phyloP scores from a whole-genome alignment of 495 filamentous ascomycete genomes.

The Aspergillus avenaceus region DNA sequence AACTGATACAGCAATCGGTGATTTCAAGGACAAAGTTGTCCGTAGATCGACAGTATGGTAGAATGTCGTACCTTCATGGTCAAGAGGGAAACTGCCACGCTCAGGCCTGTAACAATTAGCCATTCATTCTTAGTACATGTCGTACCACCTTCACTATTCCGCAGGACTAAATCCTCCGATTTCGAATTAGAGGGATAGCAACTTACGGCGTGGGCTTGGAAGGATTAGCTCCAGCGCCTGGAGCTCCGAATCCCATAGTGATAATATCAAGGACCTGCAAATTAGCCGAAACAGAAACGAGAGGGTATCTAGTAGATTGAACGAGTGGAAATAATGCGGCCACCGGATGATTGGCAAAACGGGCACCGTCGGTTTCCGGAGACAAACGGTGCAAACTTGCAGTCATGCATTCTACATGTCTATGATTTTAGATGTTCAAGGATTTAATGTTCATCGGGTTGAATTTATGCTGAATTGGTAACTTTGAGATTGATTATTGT shows the following conservation, averaged over 20 bases:
- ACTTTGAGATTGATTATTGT: too few species aligned
- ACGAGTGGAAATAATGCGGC: neutral
- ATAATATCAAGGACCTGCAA: neutral
- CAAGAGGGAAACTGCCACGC: constrained; percentile 92
- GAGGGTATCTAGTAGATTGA: neutral
- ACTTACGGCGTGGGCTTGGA: constrained; percentile 76
- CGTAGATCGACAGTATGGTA: neutral
- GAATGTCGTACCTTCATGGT: constrained; percentile 73
- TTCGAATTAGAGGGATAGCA: neutral
- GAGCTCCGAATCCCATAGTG: constrained; percentile 66
- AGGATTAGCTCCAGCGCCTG: constrained; percentile 65
- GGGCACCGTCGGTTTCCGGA: neutral
- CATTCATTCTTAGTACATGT: neutral
- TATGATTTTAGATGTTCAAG: too few species aligned
- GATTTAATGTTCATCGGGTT: too few species aligned
- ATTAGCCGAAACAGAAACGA: constrained; percentile 1
- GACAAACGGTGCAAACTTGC: neutral
- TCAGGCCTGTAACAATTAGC: constrained; percentile 60
- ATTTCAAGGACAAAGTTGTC: too few species aligned
- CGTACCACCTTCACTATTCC: too few species aligned
- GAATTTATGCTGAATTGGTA: too few species aligned
- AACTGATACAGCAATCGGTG: too few species aligned
- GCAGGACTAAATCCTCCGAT: neutral
- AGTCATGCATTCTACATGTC: too few species aligned
- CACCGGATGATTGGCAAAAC: neutral